Conservation (phyloP, 2,329 filamentous ascomycete species). For the Byssothecium circinans region DNA sequence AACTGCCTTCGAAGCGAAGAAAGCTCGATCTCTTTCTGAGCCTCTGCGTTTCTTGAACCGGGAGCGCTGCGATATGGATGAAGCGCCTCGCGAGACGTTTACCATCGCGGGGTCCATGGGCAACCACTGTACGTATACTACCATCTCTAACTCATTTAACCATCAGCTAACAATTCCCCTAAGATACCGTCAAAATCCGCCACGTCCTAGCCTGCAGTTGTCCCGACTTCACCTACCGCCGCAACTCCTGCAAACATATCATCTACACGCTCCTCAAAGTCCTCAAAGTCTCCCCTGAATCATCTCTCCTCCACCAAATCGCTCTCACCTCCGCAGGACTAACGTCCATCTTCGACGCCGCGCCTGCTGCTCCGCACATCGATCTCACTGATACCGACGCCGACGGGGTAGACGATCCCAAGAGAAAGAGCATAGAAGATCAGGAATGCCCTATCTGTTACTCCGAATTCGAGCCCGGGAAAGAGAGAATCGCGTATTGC, state of each 20-base stretch:
- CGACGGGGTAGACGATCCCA: slow-evolving; percentile 36
- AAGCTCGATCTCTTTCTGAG: not conserved
- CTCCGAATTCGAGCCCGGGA: slow-evolving; percentile 47
- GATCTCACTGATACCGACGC: slow-evolving; percentile 25
- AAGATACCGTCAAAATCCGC: slow-evolving; percentile 47
- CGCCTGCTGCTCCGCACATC: slow-evolving; percentile 48
- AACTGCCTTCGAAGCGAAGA: not conserved
- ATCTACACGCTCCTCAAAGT: slow-evolving; percentile 59
- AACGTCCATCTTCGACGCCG: slow-evolving; percentile 54
- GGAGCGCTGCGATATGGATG: not conserved
- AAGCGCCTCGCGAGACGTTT: slow-evolving; percentile 4
- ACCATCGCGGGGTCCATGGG: slow-evolving; percentile 1
- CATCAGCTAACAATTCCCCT: not conserved
- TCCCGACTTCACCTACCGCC: slow-evolving; percentile 53
- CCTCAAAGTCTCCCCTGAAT: slow-evolving; percentile 54
- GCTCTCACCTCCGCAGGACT: slow-evolving; percentile 60
- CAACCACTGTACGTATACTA: not conserved
- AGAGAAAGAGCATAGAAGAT: slow-evolving; percentile 58
- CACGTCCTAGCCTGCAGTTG: slow-evolving; percentile 57
- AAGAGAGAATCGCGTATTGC: slow-evolving; percentile 51
- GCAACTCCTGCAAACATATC: slow-evolving; percentile 61
- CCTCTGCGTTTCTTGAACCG: slow-evolving; percentile 4
- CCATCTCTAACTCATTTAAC: not conserved
- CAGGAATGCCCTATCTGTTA: slow-evolving; percentile 63
- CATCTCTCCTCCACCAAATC: slow-evolving; percentile 55